A percentile compares a stretch with the other conserved stretches of the same genome.
Conservation (phyloP, 371 early-diverging fungal species). For the Actinomortierella wolfii region DNA sequence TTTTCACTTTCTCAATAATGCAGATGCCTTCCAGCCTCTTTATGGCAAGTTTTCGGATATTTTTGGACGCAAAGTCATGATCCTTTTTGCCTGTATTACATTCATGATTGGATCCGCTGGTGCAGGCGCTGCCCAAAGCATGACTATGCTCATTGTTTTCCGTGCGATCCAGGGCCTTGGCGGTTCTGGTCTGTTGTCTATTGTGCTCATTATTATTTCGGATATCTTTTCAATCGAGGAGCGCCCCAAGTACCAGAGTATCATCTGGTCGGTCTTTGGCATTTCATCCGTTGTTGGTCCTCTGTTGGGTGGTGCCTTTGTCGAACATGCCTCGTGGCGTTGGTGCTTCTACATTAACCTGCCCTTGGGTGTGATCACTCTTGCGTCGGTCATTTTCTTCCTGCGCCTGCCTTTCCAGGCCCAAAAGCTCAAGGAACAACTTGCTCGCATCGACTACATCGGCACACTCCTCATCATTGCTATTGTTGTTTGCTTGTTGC, state of each 20-base stretch:
- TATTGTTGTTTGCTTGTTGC: slow-evolving; percentile 54
- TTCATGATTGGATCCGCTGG: slow-evolving; percentile 58
- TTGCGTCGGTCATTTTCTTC: slow-evolving; percentile 52
- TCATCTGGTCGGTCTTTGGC: slow-evolving; percentile 67
- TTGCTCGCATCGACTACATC: slow-evolving; percentile 56
- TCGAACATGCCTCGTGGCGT: slow-evolving; percentile 51
- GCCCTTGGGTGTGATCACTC: slow-evolving; percentile 55
- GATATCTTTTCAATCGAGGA: slow-evolving; percentile 71
- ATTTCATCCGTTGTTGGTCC: slow-evolving; percentile 61
- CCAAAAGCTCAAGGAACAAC: slow-evolving; percentile 49
- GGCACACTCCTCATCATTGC: slow-evolving; percentile 60
- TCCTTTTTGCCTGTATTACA: slow-evolving; percentile 49
- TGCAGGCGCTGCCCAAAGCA: slow-evolving; percentile 58
- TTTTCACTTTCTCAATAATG: not conserved
- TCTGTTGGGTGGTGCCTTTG: slow-evolving; percentile 55
- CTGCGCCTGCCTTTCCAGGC: slow-evolving; percentile 52
- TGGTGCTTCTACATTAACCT: slow-evolving; percentile 66
- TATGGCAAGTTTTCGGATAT: slow-evolving; percentile 66
- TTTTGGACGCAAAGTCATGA: slow-evolving; percentile 65
- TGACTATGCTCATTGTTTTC: slow-evolving; percentile 69
- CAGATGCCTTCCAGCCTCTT: slow-evolving; percentile 58
- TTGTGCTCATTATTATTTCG: slow-evolving; percentile 78
- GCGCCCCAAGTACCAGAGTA: slow-evolving; percentile 67
- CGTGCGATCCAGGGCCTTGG: slow-evolving; percentile 69
- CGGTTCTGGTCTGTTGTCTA: slow-evolving; percentile 74